These are phyloP conservation scores for Yamadazyma dendronema DNA, from an alignment of 1,139 yeast species.

Conservation along the genomic window DNA sequence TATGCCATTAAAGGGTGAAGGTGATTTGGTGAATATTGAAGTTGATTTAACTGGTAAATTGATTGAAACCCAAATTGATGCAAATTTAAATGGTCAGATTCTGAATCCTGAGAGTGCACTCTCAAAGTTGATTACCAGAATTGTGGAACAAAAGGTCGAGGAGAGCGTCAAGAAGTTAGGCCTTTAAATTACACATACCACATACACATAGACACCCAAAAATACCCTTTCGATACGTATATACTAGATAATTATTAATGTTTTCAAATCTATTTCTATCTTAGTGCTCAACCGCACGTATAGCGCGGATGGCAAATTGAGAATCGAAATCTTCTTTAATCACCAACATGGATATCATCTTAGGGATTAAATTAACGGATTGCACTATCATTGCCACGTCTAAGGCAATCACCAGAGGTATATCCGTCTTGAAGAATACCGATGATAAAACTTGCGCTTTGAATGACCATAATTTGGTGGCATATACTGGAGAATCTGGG, in stretches of 20 bases:
- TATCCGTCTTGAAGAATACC: slow-evolving; percentile 76
- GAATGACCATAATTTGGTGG: slow-evolving; percentile 77
- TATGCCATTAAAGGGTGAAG: slow-evolving; percentile 61
- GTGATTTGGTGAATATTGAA: slow-evolving; percentile 79
- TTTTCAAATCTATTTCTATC: too few species aligned
- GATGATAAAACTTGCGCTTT: slow-evolving; percentile 87
- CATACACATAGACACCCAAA: too few species aligned
- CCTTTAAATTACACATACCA: too few species aligned
- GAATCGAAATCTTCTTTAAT: background rate
- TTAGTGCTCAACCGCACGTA: background rate
- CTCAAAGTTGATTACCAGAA: slow-evolving; percentile 41
- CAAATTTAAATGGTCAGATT: slow-evolving; percentile 55
- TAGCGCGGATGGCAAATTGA: slow-evolving; percentile 11
- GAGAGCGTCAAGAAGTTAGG: slow-evolving; percentile 7
- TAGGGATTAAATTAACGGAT: slow-evolving; percentile 82
- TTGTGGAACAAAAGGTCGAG: slow-evolving; percentile 52
- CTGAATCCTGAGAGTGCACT: slow-evolving; percentile 39
- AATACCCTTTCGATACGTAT: too few species aligned
- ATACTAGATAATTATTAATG: too few species aligned
- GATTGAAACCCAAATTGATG: slow-evolving; percentile 78
- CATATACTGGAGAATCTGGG: slow-evolving; percentile 94
- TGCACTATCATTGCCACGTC: slow-evolving; percentile 88
- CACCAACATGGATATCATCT: slow-evolving; percentile 72
- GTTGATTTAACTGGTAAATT: slow-evolving; percentile 93
- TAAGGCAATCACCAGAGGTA: slow-evolving; percentile 91